These are phyloP conservation scores for Kewa caespitosa DNA, from an alignment of 179 eudicot genomes.

Conservation along the genomic window DNA sequence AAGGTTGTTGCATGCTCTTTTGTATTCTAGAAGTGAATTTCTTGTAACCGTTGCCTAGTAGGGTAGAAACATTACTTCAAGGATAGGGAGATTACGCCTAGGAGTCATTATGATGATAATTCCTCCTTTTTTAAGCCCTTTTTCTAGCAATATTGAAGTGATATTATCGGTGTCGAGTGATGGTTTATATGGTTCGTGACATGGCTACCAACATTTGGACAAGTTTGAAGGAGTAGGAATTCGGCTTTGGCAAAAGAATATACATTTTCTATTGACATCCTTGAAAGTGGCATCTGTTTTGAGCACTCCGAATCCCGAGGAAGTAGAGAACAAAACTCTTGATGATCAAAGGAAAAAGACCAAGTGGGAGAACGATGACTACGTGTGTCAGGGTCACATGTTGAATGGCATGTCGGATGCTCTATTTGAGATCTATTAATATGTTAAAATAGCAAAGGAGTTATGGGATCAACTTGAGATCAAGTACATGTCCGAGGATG, in stretches of 20 bases:
- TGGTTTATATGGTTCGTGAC: neutral
- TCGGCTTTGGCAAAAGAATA: neutral
- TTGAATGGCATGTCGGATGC: too few relatives aligned
- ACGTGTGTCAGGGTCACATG: too few relatives aligned
- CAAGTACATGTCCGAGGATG: neutral
- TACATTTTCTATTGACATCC: neutral
- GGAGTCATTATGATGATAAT: neutral
- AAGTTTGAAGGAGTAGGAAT: neutral
- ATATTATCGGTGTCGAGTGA: neutral
- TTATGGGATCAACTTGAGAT: too few relatives aligned
- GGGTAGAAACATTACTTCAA: neutral
- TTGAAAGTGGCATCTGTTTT: neutral
- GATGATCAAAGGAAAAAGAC: too few relatives aligned
- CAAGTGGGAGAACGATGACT: too few relatives aligned
- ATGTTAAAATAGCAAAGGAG: too few relatives aligned
- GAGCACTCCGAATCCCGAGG: too few relatives aligned
- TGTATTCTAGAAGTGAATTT: neutral
- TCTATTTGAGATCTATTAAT: too few relatives aligned
- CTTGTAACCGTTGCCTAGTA: neutral
- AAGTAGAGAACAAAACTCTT: too few relatives aligned
- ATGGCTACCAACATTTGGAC: neutral
- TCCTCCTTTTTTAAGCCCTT: neutral
- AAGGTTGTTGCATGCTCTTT: neutral
- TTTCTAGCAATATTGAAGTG: neutral
- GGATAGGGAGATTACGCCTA: neutral